Evolutionary conservation across 306 rosid genomes (phyloP).

Genomic region (Mimosa bimucronata): DNA sequence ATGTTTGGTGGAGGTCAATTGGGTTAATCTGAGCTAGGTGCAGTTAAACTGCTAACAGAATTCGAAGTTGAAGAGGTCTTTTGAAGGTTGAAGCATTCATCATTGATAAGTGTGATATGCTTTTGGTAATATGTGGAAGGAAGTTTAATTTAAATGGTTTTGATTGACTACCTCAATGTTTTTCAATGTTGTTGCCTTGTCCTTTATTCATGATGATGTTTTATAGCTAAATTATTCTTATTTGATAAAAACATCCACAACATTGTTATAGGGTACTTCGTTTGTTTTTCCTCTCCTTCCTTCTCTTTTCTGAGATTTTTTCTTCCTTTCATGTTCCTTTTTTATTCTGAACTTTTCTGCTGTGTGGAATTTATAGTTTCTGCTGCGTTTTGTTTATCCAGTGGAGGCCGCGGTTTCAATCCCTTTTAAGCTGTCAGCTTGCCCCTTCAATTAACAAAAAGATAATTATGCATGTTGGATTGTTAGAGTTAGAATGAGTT

Average conservation of each 20-base stretch:
- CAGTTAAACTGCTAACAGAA: neutral
- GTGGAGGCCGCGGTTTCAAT: neutral
- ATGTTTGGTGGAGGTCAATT: neutral
- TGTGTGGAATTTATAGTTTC: neutral
- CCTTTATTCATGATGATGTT: neutral
- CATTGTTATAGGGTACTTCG: neutral
- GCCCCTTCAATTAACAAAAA: neutral
- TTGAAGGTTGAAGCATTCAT: neutral
- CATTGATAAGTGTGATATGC: neutral
- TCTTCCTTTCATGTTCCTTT: neutral
- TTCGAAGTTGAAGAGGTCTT: neutral
- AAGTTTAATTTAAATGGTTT: neutral
- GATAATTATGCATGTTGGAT: neutral
- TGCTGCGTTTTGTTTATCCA: neutral
- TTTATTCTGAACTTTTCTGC: neutral
- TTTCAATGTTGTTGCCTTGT: neutral
- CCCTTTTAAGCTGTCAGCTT: neutral
- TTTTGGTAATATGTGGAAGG: neutral
- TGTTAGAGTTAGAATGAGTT: neutral
- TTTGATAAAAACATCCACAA: neutral
- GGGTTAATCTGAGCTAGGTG: neutral
- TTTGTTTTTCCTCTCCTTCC: neutral
- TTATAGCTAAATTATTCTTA: neutral
- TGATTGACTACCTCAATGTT: neutral
- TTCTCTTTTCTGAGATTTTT: neutral